Percentiles rank a stretch among this genome's conserved stretches.
Conservation (phyloP, 306 rosid species). For the Begonia loranthoides region DNA sequence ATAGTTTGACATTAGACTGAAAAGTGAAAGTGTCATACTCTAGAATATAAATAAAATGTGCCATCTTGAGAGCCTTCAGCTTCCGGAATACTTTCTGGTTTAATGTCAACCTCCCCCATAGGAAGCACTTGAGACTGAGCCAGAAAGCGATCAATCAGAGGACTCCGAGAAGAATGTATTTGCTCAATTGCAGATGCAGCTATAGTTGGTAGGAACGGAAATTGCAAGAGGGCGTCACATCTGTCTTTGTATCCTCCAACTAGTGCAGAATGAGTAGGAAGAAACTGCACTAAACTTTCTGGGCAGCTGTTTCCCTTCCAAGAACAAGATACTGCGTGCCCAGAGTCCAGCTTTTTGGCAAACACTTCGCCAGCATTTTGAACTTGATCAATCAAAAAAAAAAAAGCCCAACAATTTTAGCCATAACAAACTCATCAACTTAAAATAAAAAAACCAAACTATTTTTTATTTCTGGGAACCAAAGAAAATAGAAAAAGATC, state of each 20-base stretch:
- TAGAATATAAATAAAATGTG: constrained; percentile 48
- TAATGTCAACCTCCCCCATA: constrained; percentile 50
- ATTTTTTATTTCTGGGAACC: no score
- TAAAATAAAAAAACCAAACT: no score
- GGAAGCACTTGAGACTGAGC: constrained; percentile 34
- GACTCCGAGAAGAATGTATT: constrained; percentile 55
- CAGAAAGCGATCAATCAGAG: constrained; percentile 68
- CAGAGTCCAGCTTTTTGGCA: constrained; percentile 74
- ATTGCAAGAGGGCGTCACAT: constrained; percentile 93
- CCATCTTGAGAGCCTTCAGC: constrained; percentile 68
- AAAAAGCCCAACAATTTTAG: constrained; percentile 12
- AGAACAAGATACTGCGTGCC: constrained; percentile 68
- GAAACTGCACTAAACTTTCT: constrained; percentile 96
- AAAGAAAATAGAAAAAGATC: no score
- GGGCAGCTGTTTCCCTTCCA: constrained; percentile 98
- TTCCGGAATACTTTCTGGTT: constrained; percentile 56
- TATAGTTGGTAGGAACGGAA: constrained; percentile 64
- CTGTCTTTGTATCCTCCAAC: constrained; percentile 95
- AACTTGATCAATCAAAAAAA: constrained; percentile 36
- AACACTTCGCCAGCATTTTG: constrained; percentile 70
- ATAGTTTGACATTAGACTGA: constrained; percentile 3
- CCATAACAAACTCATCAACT: constrained; percentile 6
- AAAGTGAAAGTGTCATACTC: constrained; percentile 32
- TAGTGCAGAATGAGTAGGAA: constrained; percentile 76
- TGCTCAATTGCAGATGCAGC: constrained; percentile 76